Base-by-base conservation (phyloP, 1,139 yeast genomes). In the Diutina mesorugosa region DNA sequence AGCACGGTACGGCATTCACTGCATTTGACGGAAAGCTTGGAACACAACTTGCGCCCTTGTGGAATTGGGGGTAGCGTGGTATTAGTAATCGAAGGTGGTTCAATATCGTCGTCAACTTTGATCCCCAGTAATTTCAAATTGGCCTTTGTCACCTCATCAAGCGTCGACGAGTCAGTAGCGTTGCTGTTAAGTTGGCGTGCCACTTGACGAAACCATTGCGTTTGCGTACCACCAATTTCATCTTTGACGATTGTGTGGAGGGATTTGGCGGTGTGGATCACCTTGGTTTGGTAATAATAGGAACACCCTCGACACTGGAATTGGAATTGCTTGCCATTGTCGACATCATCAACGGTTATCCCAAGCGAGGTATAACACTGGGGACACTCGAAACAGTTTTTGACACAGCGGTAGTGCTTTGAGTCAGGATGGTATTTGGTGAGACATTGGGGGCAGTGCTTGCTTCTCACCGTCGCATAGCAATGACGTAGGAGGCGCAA, bases 311-410 rank as follows among this genome's bases (percentile, higher is more conserved):
- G 65, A 61, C 80, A 76, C 12, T 58, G 59, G 58, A 75, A 74
- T 48, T 56, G 59, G 61, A 76, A 74, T 47, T 65, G 59, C 60
- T 75, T 76, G 1, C 77, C 78, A 21, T 55, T 55, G 21, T 60
- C 63, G 41, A 41, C 26, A 60, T 72, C 71, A 5, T 61, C 58
- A 12, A 72, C 66, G 4, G 65, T 59, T 4, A 74, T 67, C 0
- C 64, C 55, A 5, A 74, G 59, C 53, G 67, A 64, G 0, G 74
- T 61, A 3, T 61, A 56, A 61, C 79, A 76, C 12, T 59, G 51
- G 1, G 79, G 79, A 59, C 80, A 76, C 28, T 63, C 66, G 59
- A 74, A 74, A 60, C 80, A 76, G 60, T 72, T 75, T 57, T 68
- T 70, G 10, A 66, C 59, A 60, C 79, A 76, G 56, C 66, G 61